Percentiles rank a stretch among this genome's conserved stretches.
These are phyloP conservation scores for Candida alai DNA, from an alignment of 805 yeast species.

Conservation along the genomic window DNA sequence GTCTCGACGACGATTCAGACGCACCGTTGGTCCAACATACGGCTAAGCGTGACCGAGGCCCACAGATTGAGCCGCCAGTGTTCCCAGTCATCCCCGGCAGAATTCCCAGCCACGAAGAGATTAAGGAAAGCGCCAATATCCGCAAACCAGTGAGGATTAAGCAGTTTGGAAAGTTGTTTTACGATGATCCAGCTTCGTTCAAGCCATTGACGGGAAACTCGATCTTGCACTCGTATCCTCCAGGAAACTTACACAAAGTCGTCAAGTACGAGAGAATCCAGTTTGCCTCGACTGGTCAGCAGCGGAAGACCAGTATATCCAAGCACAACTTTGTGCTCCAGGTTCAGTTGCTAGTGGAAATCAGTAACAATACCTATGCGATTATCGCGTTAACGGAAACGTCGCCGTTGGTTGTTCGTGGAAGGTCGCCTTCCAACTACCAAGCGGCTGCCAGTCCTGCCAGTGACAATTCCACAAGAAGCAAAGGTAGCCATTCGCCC, in stretches of 20 bases:
- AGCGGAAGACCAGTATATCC: slow-evolving; percentile 39
- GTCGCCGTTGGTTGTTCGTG: slow-evolving; percentile 58
- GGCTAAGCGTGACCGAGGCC: slow-evolving; percentile 71
- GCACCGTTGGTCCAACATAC: slow-evolving; percentile 63
- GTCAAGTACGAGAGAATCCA: slow-evolving; percentile 70
- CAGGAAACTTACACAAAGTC: slow-evolving; percentile 47
- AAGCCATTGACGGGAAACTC: slow-evolving; percentile 7
- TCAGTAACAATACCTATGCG: slow-evolving; percentile 26
- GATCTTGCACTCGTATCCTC: slow-evolving; percentile 44
- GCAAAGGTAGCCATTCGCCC: background rate
- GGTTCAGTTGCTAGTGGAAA: slow-evolving; percentile 49
- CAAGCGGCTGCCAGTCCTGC: no score
- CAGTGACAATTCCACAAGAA: background rate
- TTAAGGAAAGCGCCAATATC: slow-evolving; percentile 59
- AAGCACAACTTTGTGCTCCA: slow-evolving; percentile 48
- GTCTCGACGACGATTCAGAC: slow-evolving; percentile 45
- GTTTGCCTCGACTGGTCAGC: slow-evolving; percentile 53
- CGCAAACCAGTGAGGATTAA: slow-evolving; percentile 52
- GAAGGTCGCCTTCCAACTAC: slow-evolving; percentile 66
- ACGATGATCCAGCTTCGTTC: slow-evolving; percentile 23
- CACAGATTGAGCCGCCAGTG: slow-evolving; percentile 56
- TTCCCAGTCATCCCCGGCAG: slow-evolving; percentile 54
- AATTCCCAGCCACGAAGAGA: slow-evolving; percentile 53
- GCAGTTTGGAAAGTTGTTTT: slow-evolving; percentile 49
- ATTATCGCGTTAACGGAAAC: slow-evolving; percentile 47